A percentile compares a stretch with the other conserved stretches of the same genome.
phyloP scores from a whole-genome alignment of 768 basidiomycete genomes.

The Lactifluus volemus region DNA sequence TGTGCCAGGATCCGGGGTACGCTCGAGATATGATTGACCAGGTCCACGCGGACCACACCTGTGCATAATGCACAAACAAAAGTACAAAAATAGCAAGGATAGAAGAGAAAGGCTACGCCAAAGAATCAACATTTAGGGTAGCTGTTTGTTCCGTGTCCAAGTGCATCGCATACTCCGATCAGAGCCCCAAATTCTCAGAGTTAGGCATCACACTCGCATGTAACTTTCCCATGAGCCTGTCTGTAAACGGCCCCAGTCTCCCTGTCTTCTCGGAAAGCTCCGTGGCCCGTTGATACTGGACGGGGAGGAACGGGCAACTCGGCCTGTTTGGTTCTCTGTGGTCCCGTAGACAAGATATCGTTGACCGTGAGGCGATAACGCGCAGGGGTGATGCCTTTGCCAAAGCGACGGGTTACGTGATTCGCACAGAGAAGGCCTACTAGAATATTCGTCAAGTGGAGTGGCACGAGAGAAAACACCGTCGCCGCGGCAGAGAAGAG shows the following conservation, averaged over 20 bases:
- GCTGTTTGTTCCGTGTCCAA: neutral
- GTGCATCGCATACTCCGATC: neutral
- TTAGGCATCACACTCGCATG: neutral
- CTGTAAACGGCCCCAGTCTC: neutral
- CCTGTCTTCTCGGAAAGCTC: conserved; percentile 12
- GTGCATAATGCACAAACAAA: neutral
- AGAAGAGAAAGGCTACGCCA: neutral
- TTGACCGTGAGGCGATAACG: conserved; percentile 44
- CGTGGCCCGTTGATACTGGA: neutral
- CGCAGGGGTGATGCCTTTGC: conserved; percentile 54
- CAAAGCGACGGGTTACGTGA: conserved; percentile 53
- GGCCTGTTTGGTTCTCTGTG: neutral
- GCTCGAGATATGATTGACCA: neutral
- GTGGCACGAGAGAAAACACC: conserved; percentile 47
- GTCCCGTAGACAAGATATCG: conserved; percentile 30
- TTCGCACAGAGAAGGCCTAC: conserved; percentile 58
- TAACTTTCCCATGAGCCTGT: neutral
- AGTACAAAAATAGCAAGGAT: neutral
- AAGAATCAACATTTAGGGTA: neutral
- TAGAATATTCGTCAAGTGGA: conserved; percentile 54
- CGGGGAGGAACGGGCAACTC: neutral
- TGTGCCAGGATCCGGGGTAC: neutral
- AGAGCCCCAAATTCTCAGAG: neutral
- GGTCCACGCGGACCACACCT: neutral
- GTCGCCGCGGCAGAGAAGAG: conserved; percentile 41